A percentile compares a stretch with the other conserved stretches of the same genome.
Conservation (phyloP, 2,329 filamentous ascomycete genomes). For the Alternaria gansuensis region DNA sequence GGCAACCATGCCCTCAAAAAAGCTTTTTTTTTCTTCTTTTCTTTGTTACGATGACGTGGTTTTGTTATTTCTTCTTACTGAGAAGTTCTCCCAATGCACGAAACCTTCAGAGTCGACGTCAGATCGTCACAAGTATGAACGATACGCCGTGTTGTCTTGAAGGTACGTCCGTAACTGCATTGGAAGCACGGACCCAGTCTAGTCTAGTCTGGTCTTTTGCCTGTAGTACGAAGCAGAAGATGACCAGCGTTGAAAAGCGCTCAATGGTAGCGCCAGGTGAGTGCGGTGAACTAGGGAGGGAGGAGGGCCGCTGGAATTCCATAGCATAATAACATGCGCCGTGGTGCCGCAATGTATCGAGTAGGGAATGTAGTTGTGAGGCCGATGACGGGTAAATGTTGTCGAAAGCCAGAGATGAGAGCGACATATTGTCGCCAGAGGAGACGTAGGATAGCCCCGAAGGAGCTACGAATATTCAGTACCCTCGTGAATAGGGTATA, state of each 20-base stretch:
- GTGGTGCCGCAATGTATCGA: constrained; percentile 11
- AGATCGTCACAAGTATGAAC: not conserved
- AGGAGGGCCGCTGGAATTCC: constrained; percentile 31
- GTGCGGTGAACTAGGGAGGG: constrained; percentile 35
- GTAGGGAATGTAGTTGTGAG: constrained; percentile 13
- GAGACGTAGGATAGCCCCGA: constrained; percentile 14
- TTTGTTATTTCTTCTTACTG: constrained; percentile 34
- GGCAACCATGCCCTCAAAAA: constrained; percentile 36
- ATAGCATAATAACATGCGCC: constrained; percentile 14
- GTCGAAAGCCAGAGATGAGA: constrained; percentile 9
- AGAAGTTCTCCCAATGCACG: constrained; percentile 12
- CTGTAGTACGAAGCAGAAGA: constrained; percentile 26
- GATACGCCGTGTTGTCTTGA: not conserved
- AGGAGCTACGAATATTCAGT: constrained; percentile 25
- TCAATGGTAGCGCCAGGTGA: constrained; percentile 33
- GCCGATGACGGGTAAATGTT: constrained; percentile 2
- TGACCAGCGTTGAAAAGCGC: constrained; percentile 47
- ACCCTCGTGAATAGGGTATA: constrained; percentile 20
- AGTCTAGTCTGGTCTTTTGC: constrained; percentile 43
- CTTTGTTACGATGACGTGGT: constrained; percentile 16
- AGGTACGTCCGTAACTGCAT: not conserved
- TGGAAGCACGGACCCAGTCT: constrained; percentile 34
- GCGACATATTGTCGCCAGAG: not conserved
- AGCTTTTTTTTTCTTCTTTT: constrained; percentile 30
- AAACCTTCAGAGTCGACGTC: not conserved